A percentile compares a stretch with the other conserved stretches of the same genome.
phyloP scores from a whole-genome alignment of 2,329 filamentous ascomycete species.

The Microsporum canis region DNA sequence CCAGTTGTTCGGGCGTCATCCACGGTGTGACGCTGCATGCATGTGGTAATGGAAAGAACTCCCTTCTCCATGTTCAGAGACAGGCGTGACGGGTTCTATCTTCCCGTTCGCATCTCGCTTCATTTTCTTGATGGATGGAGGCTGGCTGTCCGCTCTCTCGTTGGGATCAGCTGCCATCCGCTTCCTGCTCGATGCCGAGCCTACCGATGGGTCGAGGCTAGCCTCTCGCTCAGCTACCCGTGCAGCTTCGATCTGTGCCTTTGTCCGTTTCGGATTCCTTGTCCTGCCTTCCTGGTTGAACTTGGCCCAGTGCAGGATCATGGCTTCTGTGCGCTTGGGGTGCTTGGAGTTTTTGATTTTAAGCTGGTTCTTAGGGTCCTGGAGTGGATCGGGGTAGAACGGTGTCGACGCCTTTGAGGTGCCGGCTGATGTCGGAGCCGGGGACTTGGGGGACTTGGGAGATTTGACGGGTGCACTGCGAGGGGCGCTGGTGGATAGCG shows the following conservation, averaged over 20 bases:
- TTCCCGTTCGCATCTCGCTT: constrained; percentile 3
- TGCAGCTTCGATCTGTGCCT: constrained; percentile 35
- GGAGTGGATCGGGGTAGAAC: constrained; percentile 15
- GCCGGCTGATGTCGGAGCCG: constrained; percentile 12
- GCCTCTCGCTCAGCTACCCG: constrained; percentile 16
- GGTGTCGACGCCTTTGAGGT: constrained; percentile 15
- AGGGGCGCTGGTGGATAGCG: constrained; percentile 4
- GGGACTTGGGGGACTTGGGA: constrained; percentile 9
- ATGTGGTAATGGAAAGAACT: constrained; percentile 1
- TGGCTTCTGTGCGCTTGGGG: constrained; percentile 34
- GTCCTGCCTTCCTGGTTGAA: constrained; percentile 35
- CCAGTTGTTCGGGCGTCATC: neutral
- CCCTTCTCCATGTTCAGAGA: constrained; percentile 2
- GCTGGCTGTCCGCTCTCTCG: neutral
- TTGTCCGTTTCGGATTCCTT: constrained; percentile 35
- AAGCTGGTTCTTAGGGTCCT: constrained; percentile 17
- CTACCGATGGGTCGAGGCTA: neutral
- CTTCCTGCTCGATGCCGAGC: neutral
- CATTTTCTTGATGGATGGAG: neutral
- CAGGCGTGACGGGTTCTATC: constrained; percentile 3
- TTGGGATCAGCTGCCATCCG: neutral
- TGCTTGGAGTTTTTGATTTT: constrained; percentile 36
- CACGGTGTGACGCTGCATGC: neutral
- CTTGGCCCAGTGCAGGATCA: constrained; percentile 36
- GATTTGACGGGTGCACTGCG: constrained; percentile 7